Percentiles rank a stretch among this genome's conserved stretches.
phyloP scores from a whole-genome alignment of 2,329 filamentous ascomycete species.

The Botrytis galanthina region DNA sequence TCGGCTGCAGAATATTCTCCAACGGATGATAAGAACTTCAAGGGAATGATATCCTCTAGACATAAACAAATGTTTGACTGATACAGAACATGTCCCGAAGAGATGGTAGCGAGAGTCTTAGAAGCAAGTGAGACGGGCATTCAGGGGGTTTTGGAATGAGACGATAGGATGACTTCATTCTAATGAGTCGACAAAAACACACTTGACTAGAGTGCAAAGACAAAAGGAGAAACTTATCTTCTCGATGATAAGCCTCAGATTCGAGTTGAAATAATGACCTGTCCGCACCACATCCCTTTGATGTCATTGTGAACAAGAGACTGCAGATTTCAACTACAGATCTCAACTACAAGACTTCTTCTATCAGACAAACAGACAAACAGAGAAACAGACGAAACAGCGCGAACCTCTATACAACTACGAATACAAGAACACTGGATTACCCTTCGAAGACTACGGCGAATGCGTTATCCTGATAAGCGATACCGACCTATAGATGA shows the following conservation, averaged over 20 bases:
- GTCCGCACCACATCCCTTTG: background rate
- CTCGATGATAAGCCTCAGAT: too few relatives aligned
- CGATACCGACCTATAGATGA: too few relatives aligned
- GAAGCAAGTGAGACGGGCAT: background rate
- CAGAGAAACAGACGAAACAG: background rate
- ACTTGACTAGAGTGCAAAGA: background rate
- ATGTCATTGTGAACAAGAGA: background rate
- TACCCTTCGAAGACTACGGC: too few relatives aligned
- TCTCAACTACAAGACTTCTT: background rate
- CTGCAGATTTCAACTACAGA: background rate
- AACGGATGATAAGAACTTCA: background rate
- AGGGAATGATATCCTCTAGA: background rate
- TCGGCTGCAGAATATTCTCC: background rate
- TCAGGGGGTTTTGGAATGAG: background rate
- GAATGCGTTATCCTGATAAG: too few relatives aligned
- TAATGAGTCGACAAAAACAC: background rate
- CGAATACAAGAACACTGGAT: fast-evolving
- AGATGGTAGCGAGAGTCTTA: background rate
- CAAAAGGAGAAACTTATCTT: background rate
- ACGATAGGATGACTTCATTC: background rate
- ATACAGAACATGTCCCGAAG: background rate
- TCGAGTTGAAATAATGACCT: too few relatives aligned
- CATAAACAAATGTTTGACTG: background rate
- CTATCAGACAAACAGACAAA: background rate
- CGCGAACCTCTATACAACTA: background rate